Percentiles rank a stretch among this genome's conserved stretches.
These are phyloP conservation scores for Avena atlantica DNA, from an alignment of 176 grass and related monocot species.

Conservation along the genomic window DNA sequence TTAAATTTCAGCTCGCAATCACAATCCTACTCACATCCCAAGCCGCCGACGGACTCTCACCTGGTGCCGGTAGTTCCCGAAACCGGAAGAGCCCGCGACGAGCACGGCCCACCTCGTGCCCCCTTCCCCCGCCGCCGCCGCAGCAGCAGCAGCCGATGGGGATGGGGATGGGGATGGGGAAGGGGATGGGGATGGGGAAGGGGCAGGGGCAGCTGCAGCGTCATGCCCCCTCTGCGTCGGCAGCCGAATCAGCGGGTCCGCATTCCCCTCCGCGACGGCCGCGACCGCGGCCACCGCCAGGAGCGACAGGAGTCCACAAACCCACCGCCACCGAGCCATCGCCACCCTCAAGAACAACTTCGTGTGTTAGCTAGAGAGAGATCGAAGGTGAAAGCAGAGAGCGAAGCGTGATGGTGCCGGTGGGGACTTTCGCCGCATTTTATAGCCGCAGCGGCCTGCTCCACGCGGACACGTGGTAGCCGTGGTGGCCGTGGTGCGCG, in stretches of 20 bases:
- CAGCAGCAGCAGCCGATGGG: too few species aligned
- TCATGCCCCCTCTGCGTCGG: constrained; percentile 44
- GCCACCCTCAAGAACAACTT: neutral
- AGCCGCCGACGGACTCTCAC: constrained; percentile 24
- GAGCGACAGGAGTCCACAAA: constrained; percentile 46
- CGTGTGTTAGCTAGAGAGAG: neutral
- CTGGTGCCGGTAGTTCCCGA: constrained; percentile 93
- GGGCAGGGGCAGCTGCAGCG: neutral
- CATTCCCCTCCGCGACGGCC: constrained; percentile 33
- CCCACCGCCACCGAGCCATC: constrained; percentile 43
- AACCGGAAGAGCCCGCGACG: constrained; percentile 86
- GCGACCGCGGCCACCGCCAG: constrained; percentile 37
- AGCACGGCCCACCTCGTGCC: constrained; percentile 88
- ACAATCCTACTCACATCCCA: neutral
- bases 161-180: neutral
- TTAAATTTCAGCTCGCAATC: neutral
- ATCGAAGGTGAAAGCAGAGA: neutral
- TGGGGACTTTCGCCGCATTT: neutral
- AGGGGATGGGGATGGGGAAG: neutral
- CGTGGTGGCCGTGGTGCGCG: neutral
- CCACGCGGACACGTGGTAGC: neutral
- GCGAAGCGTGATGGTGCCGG: neutral
- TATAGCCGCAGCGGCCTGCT: constrained; percentile 8
- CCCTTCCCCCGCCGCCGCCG: neutral
- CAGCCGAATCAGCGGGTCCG: constrained; percentile 72